These are phyloP conservation scores for Syzygium grande DNA, from an alignment of 345 rosid genomes.

Conservation along the genomic window DNA sequence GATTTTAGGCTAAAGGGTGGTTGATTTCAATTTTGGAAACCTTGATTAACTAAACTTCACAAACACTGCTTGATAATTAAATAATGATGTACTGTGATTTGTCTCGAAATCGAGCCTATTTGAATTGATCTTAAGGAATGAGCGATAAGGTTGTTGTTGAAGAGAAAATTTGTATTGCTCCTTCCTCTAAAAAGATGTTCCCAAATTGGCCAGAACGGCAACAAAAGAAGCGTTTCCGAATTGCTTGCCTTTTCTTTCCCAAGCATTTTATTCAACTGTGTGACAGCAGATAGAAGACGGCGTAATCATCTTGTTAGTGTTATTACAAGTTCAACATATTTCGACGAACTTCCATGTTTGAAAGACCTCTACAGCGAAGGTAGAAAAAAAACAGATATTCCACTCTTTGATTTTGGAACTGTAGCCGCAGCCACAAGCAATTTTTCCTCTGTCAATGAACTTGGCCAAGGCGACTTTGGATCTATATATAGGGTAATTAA, in stretches of 20 bases:
- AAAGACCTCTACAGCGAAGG: background rate
- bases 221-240: too few species aligned
- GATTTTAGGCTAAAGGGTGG: background rate
- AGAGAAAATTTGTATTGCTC: background rate
- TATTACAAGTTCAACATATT: background rate
- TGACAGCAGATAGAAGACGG: background rate
- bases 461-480: slow-evolving; percentile 19
- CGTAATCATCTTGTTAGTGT: background rate
- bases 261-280: too few species aligned
- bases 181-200: background rate
- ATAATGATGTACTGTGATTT: background rate
- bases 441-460: slow-evolving; percentile 6
- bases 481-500: slow-evolving; percentile 8
- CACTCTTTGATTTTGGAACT: background rate
- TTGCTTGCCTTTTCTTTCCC: too few species aligned
- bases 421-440: slow-evolving; percentile 9
- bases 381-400: background rate
- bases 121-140: too few species aligned
- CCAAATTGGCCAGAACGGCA: background rate
- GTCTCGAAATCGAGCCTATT: background rate
- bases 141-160: background rate
- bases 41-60: background rate
- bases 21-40: background rate
- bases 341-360: background rate
- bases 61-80: background rate